These are phyloP conservation scores for Diaporthe sp. DNA, from an alignment of 2,329 filamentous ascomycete species.

Conservation along the genomic window DNA sequence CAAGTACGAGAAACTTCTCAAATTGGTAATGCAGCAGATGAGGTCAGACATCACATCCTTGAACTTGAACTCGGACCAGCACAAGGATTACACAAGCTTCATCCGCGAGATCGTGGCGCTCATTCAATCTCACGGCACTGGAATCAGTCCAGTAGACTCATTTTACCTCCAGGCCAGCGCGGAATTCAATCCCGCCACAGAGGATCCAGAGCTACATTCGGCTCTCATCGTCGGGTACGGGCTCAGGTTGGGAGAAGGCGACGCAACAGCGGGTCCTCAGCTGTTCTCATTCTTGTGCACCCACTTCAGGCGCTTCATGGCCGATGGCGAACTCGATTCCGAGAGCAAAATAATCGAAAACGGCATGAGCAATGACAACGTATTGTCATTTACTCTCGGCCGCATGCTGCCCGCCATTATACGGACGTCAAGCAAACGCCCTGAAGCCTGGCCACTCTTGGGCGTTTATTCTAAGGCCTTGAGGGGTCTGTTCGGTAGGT, in stretches of 20 bases:
- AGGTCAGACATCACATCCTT: conserved; percentile 61
- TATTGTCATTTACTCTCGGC: conserved; percentile 62
- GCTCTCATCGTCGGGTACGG: conserved; percentile 69
- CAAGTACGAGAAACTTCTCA: conserved; percentile 59
- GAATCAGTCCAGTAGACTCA: conserved; percentile 65
- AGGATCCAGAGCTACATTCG: conserved; percentile 69
- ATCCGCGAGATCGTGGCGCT: conserved; percentile 64
- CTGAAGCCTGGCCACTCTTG: conserved; percentile 60
- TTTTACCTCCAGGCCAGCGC: conserved; percentile 69
- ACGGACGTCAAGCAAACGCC: conserved; percentile 50
- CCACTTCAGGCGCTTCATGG: conserved; percentile 68
- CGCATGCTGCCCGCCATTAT: conserved; percentile 69
- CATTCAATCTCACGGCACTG: conserved; percentile 66
- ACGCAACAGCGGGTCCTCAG: conserved; percentile 59
- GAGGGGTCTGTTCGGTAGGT: conserved; percentile 49
- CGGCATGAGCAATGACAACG: conserved; percentile 60
- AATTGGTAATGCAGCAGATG: conserved; percentile 66
- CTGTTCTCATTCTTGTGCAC: conserved; percentile 70
- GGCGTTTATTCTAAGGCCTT: conserved; percentile 64
- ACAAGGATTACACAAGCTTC: conserved; percentile 63
- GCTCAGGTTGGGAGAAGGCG: conserved; percentile 65
- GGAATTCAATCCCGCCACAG: conserved; percentile 66
- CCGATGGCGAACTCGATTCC: conserved; percentile 60
- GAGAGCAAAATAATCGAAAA: conserved; percentile 60
- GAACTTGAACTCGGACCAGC: conserved; percentile 51